Conservation (phyloP, 2,329 filamentous ascomycete species). For the Monosporascus sp. region DNA sequence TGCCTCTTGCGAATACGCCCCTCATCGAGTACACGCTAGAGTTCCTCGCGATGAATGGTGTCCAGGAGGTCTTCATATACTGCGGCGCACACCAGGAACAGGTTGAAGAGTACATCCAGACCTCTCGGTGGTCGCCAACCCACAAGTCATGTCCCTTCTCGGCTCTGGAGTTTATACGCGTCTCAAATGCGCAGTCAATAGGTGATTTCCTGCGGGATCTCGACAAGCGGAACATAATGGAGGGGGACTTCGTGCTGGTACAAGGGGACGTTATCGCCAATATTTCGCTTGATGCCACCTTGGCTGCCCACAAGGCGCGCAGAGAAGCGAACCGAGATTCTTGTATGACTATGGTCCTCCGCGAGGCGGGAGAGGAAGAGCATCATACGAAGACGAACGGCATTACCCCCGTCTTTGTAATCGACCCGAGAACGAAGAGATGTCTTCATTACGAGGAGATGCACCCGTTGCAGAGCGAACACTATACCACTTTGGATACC, state of each 20-base stretch:
- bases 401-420: constrained; percentile 76
- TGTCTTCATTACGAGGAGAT: constrained; percentile 96
- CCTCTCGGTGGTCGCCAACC: constrained; percentile 64
- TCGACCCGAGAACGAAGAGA: constrained; percentile 73
- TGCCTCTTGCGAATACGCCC: constrained; percentile 88
- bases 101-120: constrained; percentile 79
- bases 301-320: constrained; percentile 75
- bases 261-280: constrained; percentile 93
- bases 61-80: constrained; percentile 92
- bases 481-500: constrained; percentile 68
- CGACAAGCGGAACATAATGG: constrained; percentile 78
- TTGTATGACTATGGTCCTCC: constrained; percentile 94
- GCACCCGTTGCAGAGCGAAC: constrained; percentile 59
- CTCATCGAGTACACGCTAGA: constrained; percentile 97
- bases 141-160: constrained; percentile 62
- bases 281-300: constrained; percentile 71
- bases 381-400: constrained; percentile 75
- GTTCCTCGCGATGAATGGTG: constrained; percentile 89
- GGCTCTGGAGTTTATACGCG: constrained; percentile 77
- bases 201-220: constrained; percentile 94
- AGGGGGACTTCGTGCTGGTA: constrained; percentile 86
- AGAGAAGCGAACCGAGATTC: constrained; percentile 83
- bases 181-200: constrained; percentile 74
- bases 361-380: constrained; percentile 62
- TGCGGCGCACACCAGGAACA: constrained; percentile 81